Percentiles rank a stretch among this genome's conserved stretches.
These are phyloP conservation scores for Vickermania spadyakhi DNA, from an alignment of 208 protist genomes.

Conservation along the genomic window DNA sequence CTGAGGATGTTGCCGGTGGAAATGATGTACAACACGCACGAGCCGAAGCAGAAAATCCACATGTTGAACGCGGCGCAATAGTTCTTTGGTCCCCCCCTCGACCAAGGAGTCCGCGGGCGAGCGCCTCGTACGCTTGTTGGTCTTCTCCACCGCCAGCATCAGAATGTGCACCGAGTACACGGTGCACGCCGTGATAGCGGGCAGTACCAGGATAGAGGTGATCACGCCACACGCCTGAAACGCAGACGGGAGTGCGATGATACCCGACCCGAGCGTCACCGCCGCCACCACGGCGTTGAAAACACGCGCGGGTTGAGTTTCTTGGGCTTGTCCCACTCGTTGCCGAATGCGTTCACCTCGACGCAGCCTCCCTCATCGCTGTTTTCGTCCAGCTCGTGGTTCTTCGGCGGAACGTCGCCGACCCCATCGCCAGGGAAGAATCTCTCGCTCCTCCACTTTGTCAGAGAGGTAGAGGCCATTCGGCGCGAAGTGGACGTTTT, in stretches of 20 bases:
- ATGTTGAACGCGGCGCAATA: conserved; percentile 60
- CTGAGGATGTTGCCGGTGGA: conserved; percentile 51
- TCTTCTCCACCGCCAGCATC: conserved; percentile 60
- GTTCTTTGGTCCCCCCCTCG: conserved; percentile 64
- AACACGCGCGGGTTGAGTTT: conserved; percentile 15
- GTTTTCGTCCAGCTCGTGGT: conserved; percentile 3
- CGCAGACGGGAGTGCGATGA: conserved; percentile 64
- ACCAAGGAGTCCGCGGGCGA: conserved; percentile 57
- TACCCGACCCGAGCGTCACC: conserved; percentile 69
- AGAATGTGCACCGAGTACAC: conserved; percentile 80
- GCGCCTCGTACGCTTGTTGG: conserved; percentile 41
- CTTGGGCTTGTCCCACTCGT: conserved; percentile 20
- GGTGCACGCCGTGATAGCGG: conserved; percentile 43
- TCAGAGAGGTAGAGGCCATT: not conserved
- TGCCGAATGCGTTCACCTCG: conserved; percentile 1
- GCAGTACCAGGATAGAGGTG: conserved; percentile 36
- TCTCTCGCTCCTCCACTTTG: not conserved
- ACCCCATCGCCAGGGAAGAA: not conserved
- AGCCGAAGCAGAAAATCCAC: conserved; percentile 83
- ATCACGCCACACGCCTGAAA: conserved; percentile 56
- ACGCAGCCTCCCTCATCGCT: not conserved
- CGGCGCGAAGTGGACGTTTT: too few species aligned
- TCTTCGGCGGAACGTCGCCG: conserved; percentile 5
- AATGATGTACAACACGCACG: conserved; percentile 77
- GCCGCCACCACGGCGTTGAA: conserved; percentile 44